Percentiles rank a stretch among this genome's conserved stretches.
Evolutionary conservation across 352 stramenopile genomes (phyloP).

Genomic region (Phytophthora colocasiae): DNA sequence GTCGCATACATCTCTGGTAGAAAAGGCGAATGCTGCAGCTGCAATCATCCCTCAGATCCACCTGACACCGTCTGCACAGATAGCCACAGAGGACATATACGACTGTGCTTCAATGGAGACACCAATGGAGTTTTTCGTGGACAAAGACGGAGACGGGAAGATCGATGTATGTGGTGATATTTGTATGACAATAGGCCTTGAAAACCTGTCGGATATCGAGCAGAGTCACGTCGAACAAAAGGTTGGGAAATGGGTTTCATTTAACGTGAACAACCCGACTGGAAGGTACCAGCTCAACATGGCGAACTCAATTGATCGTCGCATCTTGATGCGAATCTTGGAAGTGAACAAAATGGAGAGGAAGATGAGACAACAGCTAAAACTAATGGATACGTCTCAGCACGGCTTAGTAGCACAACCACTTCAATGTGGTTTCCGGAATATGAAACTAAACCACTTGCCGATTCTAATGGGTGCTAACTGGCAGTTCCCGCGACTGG

Average conservation of each 20-base stretch:
- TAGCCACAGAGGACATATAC: slow-evolving; percentile 44
- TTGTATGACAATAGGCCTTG: slow-evolving; percentile 74
- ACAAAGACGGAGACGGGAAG: slow-evolving; percentile 83
- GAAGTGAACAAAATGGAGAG: slow-evolving; percentile 70
- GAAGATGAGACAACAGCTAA: slow-evolving; percentile 58
- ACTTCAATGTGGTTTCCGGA: slow-evolving; percentile 59
- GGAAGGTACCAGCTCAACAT: slow-evolving; percentile 75
- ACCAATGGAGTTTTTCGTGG: slow-evolving; percentile 75
- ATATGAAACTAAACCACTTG: slow-evolving; percentile 69
- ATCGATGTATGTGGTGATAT: slow-evolving; percentile 86
- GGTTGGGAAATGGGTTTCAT: slow-evolving; percentile 82
- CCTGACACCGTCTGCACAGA: slow-evolving; percentile 18
- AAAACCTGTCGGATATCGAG: slow-evolving; percentile 69
- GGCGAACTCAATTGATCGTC: slow-evolving; percentile 69
- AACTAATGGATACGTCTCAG: slow-evolving; percentile 73
- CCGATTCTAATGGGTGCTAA: slow-evolving; percentile 51
- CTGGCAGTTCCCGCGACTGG: slow-evolving; percentile 74
- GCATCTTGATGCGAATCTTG: slow-evolving; percentile 78
- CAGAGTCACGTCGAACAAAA: slow-evolving; percentile 74
- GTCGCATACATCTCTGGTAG: slow-evolving; percentile 68
- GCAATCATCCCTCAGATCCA: slow-evolving; percentile 73
- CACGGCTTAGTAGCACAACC: slow-evolving; percentile 47
- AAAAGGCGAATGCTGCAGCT: slow-evolving; percentile 70
- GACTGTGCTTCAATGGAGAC: slow-evolving; percentile 68
- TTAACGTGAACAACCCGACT: slow-evolving; percentile 77